Evolutionary conservation across 768 basidiomycete genomes (phyloP), one percentile per base, ranked within the genome.

Genomic region (Psilocybe cubensis): DNA sequence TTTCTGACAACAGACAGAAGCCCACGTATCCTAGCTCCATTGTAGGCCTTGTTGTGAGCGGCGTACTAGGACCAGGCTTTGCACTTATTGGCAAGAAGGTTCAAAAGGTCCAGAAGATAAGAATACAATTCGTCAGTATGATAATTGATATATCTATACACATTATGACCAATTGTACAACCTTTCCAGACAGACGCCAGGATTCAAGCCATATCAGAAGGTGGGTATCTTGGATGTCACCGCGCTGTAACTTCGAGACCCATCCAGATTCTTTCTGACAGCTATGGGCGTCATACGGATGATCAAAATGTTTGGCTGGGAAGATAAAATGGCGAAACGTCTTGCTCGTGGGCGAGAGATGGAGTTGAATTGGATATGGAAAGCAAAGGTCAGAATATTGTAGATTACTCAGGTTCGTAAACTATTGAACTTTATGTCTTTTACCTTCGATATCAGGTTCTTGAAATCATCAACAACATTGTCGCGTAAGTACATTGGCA

Each of bases 271-370:
- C 7, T 21, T 18, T 25, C 24, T 21, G 6, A 9, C 40, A 84
- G 84, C 75, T 12, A 74, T 85, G 65, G 78, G 76, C 56, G 77
- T 83, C 23, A 62, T 87, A 17, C 79, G 87, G 17, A 88, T 89
- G 83, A 75, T 89, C 66, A 90, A 91, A 69, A 72, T 90, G 43
- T 89, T 91, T 62, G 89, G 79, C 6, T 82, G 89, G 80, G 80
- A 86, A 77, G 78, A 79, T 54, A 78, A 82, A 46, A 80, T 88
- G 65, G 73, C 80, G 21, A 67, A 77, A 12, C 76, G 77, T 46
- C 73, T 93, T 42, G 70, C 76, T 23, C 77, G 78, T 28, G 83
- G 83, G 61, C 80, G 90, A 58, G 81, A 86, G 42, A 79, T 79
- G 3, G 91, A 92, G 68, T 70, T 92, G 14, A 55, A 63, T 4